Evolutionary conservation across 345 rosid species (phyloP).

Genomic region (Raphanus sativus): DNA sequence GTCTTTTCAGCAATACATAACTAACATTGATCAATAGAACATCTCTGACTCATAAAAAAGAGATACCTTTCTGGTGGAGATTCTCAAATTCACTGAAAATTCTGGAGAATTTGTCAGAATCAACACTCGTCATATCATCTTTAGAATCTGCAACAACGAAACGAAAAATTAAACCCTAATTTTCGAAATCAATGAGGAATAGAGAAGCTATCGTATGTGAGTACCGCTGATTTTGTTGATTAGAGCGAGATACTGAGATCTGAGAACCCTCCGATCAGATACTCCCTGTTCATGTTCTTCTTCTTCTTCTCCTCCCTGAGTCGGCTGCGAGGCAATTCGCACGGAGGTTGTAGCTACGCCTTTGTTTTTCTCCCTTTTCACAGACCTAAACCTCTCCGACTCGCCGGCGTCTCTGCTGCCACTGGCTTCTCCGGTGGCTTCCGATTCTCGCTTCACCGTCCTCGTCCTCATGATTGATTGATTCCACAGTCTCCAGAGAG

Average conservation of each 20-base stretch:
- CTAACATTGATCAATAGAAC: background rate
- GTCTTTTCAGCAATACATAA: background rate
- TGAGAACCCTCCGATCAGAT: constrained; percentile 59
- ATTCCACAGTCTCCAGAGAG: background rate
- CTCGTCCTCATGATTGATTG: constrained; percentile 25
- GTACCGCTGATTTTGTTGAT: constrained; percentile 59
- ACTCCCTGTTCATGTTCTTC: constrained; percentile 32
- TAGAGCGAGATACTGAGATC: constrained; percentile 70
- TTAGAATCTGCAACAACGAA: constrained; percentile 52
- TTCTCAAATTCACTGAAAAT: constrained; percentile 65
- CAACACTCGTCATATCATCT: constrained; percentile 60
- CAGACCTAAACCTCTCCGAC: constrained; percentile 24
- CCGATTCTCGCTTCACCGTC: constrained; percentile 35
- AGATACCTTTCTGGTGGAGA: constrained; percentile 62
- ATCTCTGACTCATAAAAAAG: background rate
- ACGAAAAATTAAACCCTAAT: background rate
- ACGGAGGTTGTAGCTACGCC: background rate
- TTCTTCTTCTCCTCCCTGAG: constrained; percentile 33
- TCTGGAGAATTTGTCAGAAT: constrained; percentile 58
- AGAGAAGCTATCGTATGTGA: background rate
- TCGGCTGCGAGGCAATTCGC: constrained; percentile 9
- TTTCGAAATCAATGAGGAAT: background rate
- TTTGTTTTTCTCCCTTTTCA: constrained; percentile 32
- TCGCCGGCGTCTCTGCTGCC: constrained; percentile 15
- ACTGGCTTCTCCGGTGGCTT: background rate